Evolutionary conservation across 495 filamentous ascomycete species (phyloP).

Genomic region (Podospora tetraspora): DNA sequence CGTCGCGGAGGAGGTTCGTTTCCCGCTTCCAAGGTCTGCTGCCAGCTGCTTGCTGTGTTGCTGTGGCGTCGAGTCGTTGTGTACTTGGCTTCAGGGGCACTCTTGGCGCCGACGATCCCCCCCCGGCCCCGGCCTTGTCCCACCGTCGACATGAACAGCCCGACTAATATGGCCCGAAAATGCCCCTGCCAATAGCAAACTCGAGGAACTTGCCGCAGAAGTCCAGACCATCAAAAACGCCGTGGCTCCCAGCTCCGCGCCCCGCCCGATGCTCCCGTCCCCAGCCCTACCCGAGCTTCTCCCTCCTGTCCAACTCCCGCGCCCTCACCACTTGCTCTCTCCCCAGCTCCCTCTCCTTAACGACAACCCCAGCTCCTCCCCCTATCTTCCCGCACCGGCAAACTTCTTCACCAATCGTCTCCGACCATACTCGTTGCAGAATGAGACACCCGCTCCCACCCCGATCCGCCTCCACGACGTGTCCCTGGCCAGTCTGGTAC

Average conservation of each 20-base stretch:
- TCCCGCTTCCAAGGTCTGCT: not conserved
- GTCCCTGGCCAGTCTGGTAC: conserved; percentile 5
- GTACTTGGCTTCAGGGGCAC: not conserved
- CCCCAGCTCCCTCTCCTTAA: not conserved
- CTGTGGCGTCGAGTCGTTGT: not conserved
- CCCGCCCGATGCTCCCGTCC: conserved; percentile 4
- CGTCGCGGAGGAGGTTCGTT: conserved; percentile 37
- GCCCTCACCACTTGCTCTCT: conserved; percentile 1
- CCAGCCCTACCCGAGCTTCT: conserved; percentile 16
- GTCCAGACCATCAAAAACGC: conserved; percentile 43
- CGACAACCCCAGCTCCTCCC: conserved; percentile 3
- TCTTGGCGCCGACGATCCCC: not conserved
- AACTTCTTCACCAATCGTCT: conserved; percentile 14
- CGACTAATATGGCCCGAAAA: not conserved
- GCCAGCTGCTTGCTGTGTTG: not conserved
- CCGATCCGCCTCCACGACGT: conserved; percentile 13
- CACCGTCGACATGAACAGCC: not conserved
- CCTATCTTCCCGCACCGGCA: conserved; percentile 15
- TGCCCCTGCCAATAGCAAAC: conserved; percentile 28
- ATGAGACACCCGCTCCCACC: conserved; percentile 14
- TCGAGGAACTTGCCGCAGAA: conserved; percentile 43
- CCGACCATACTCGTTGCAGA: conserved; percentile 11
- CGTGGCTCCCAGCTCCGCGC: conserved; percentile 23
- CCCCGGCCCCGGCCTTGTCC: not conserved
- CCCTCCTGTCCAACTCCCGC: conserved; percentile 14